Conservation (phyloP, 345 rosid species). For the Salix dunnii region DNA sequence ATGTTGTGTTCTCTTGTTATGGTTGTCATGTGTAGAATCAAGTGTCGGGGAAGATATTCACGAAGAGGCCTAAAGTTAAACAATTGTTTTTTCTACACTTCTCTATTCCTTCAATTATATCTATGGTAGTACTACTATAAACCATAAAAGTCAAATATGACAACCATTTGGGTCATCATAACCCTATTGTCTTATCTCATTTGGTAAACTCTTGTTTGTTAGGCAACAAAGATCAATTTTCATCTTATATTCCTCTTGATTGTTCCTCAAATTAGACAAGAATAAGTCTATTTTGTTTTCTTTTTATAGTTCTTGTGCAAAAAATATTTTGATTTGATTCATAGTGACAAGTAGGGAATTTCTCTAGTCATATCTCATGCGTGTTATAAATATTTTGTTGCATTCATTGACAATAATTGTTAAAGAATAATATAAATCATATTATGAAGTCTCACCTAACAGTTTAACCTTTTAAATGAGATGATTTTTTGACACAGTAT, state of each 20-base stretch:
- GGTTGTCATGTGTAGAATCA: not conserved
- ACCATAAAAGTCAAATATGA: not conserved
- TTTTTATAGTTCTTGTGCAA: no score
- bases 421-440: no score
- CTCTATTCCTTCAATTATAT: not conserved
- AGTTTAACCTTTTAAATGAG: no score
- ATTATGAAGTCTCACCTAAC: no score
- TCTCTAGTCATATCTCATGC: no score
- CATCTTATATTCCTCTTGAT: not conserved
- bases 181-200: not conserved
- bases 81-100: not conserved
- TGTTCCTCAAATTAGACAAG: not conserved
- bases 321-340: no score
- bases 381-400: no score
- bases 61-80: not conserved
- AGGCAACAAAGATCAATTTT: not conserved
- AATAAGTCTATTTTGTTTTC: no score
- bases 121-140: not conserved
- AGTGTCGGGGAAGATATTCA: not conserved
- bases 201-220: not conserved
- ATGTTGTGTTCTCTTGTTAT: not conserved
- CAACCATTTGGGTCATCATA: not conserved
- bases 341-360: no score
- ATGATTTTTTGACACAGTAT: no score
- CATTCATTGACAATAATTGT: no score